Percentiles rank a stretch among this genome's conserved stretches.
These are phyloP conservation scores for Cyphellophora europaea DNA, from an alignment of 2,329 filamentous ascomycete species.

Conservation along the genomic window DNA sequence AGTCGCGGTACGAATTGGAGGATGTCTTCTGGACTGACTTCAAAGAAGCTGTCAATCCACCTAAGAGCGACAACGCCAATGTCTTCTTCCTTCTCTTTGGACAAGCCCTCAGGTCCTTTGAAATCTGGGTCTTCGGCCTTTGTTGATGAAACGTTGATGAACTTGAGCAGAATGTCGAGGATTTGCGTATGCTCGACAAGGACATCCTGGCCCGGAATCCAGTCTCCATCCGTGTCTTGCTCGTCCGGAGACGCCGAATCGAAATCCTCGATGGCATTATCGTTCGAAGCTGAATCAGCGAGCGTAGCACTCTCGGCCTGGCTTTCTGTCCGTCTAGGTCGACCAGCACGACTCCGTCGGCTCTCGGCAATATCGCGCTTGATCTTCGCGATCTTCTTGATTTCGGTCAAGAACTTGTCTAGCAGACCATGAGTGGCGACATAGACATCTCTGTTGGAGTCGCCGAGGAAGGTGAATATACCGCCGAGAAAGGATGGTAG, in stretches of 20 bases:
- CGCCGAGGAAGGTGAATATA: conserved; percentile 82
- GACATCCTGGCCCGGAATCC: conserved; percentile 95
- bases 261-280: conserved; percentile 24
- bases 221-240: conserved; percentile 71
- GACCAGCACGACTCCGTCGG: conserved; percentile 52
- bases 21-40: conserved; percentile 95
- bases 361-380: conserved; percentile 89
- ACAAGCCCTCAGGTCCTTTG: conserved; percentile 19
- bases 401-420: conserved; percentile 84
- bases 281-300: conserved; percentile 10
- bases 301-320: conserved; percentile 23
- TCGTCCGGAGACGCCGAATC: conserved; percentile 45
- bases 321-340: conserved; percentile 9
- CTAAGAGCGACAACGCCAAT: conserved; percentile 82
- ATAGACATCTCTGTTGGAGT: conserved; percentile 88
- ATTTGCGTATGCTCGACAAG: conserved; percentile 89
- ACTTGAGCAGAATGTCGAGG: conserved; percentile 80
- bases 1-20: conserved; percentile 89
- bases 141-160: conserved; percentile 50
- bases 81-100: conserved; percentile 61
- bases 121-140: conserved; percentile 13
- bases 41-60: conserved; percentile 94
- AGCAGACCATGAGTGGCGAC: conserved; percentile 81
- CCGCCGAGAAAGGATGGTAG: conserved; percentile 86
- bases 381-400: conserved; percentile 84